Base-by-base conservation (phyloP, 2,329 filamentous ascomycete species). In the Pseudopyricularia javanii region DNA sequence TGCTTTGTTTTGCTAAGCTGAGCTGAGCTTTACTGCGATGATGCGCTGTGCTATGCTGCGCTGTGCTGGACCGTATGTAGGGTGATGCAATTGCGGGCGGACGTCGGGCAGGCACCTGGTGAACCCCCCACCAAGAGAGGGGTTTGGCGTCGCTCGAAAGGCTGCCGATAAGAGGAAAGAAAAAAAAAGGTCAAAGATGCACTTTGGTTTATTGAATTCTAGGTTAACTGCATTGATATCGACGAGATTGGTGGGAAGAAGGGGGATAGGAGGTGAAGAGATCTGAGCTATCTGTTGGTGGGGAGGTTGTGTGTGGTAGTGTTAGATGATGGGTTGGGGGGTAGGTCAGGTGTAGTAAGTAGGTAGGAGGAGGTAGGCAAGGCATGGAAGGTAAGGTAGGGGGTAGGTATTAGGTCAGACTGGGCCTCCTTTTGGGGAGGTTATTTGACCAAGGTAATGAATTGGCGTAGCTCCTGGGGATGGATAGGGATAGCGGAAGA, bases 21-120 rank as follows among this genome's bases (percentile, higher is more conserved):
- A 4, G 28, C 4, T 30, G 28, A 5, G 33, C 33, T 45, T n/a
- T n/a, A n/a, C n/a, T n/a, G n/a, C n/a, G n/a, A n/a, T n/a, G 89
- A 73, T 91, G 90, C 91, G 95, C 95, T 72, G 77, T 78, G 75
- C 75, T 71, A 14, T 45, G 40, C 40, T 35, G 28, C 28, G 28
- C 4, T 30, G 28, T 30, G 33, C 33, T 45, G 40, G 11, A 12
- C 40, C 24, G 24, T 20, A 22, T 45, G 40, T 45, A 45, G 40
- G 24, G 40, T 45, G 40, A 45, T 45, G 40, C 40, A 45, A 45
- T 45, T 24, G 40, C 40, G 40, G 40, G 22, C 40, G 12, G 40
- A 20, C 40, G 40, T 45, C 40, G 40, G 40, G 40, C 40, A 45
- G 24, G 40, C 40, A 24, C 40, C 40, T 45, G 40, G 24, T 20